Base-by-base conservation (phyloP, 2,329 filamentous ascomycete species). In the Bisporella sp. region DNA sequence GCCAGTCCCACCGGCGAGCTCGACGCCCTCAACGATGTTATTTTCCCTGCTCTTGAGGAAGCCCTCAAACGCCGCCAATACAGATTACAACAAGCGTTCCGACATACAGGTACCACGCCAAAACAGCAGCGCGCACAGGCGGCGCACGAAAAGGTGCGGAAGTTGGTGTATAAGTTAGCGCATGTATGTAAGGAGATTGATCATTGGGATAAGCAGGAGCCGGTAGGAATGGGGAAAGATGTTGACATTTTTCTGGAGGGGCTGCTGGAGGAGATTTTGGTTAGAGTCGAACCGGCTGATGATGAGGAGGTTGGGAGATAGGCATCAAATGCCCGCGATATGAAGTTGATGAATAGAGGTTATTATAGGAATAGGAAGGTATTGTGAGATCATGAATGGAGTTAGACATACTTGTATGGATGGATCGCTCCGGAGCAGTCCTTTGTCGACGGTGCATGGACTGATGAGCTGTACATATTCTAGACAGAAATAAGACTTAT, bases 151-250 rank as follows among this genome's bases (percentile, higher is more conserved):
- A 86, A 87, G 66, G 77, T 97, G 41, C 79, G 86, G 57, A 82
- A 84, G 63, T 74, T 95, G 31, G 89, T 96, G 9, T 84, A 84
- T 57, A 95, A 95, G 65, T 77, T 95, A 31, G 86, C 85, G 2
- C 82, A 87, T 53, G 76, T 92, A 29, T 95, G 95, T 68, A 85
- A 85, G 63, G 90, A 96, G 66, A 89, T 99, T 62, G 92, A 99
- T 67, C 79, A 86, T 56, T 87, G 84, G 69, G 93, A 99, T 68
- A 86, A 85, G 66, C 80, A 84, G 41, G 87, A 89, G 59, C 89
- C 90, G 5, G 89, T 97, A 8, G 89, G 90, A 1, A 96, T 97
- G 92, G 92, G 90, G 0, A 84, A 89, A 42, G 91, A 92, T 30
- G 90, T 96, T 2, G 83, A 84, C 42, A 89, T 87, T 1, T 95